phyloP scores from a whole-genome alignment of 192 early-diverging fungal species.

The Coemansia sp. region DNA sequence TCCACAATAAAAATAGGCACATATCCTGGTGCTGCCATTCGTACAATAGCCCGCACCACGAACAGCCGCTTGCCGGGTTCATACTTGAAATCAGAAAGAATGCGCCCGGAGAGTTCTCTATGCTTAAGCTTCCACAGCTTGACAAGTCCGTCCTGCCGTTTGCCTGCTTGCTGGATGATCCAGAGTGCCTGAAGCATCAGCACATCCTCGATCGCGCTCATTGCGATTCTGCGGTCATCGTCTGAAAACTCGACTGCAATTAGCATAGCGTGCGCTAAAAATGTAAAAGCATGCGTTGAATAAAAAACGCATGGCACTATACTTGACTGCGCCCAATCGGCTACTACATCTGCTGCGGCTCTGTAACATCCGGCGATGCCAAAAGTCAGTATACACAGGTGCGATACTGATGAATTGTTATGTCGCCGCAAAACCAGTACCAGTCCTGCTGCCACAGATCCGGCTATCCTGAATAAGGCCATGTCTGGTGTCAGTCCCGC shows the following conservation, averaged over 20 bases:
- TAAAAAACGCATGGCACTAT: background rate
- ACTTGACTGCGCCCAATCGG: background rate
- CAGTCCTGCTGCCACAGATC: background rate
- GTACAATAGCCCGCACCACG: slow-evolving; percentile 18
- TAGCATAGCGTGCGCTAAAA: background rate
- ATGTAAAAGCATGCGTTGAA: background rate
- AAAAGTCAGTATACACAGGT: background rate
- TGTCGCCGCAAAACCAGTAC: background rate
- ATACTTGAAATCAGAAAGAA: slow-evolving; percentile 11
- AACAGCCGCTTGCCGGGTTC: slow-evolving; percentile 16
- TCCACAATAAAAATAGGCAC: slow-evolving; percentile 16
- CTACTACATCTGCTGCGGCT: background rate
- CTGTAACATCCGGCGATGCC: background rate
- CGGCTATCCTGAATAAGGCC: background rate
- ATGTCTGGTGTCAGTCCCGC: background rate
- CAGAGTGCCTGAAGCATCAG: background rate
- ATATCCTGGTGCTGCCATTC: slow-evolving; percentile 10
- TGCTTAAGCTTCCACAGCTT: background rate
- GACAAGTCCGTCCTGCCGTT: background rate
- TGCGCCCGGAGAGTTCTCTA: background rate
- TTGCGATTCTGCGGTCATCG: background rate
- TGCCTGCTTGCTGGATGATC: background rate
- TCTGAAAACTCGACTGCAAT: background rate
- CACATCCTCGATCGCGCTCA: background rate
- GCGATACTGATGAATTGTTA: background rate